phyloP scores from a whole-genome alignment of 2,329 filamentous ascomycete species.

The Coniosporium tulheliwenetii region DNA sequence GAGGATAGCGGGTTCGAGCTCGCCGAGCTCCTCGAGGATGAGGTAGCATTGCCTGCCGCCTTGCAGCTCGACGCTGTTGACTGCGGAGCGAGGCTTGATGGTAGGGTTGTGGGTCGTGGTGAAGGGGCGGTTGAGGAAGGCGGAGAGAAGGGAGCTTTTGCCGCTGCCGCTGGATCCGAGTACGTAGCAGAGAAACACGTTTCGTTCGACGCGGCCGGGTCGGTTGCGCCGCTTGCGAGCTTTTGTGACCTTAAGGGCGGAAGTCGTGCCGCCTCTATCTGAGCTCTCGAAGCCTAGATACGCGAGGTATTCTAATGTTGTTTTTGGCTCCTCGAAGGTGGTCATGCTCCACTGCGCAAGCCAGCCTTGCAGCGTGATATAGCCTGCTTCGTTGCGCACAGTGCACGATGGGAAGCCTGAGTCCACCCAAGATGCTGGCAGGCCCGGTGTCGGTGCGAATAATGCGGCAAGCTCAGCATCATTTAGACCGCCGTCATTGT shows the following conservation, averaged over 20 bases:
- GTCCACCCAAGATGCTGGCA: constrained; percentile 76
- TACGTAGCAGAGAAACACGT: constrained; percentile 88
- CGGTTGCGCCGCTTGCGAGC: constrained; percentile 70
- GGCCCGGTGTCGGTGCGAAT: constrained; percentile 83
- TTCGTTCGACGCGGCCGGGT: constrained; percentile 76
- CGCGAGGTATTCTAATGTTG: constrained; percentile 86
- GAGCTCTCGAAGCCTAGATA: constrained; percentile 86
- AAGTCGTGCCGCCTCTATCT: constrained; percentile 57
- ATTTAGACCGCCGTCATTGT: constrained; percentile 90
- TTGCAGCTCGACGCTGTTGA: constrained; percentile 91
- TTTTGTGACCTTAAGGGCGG: constrained; percentile 85
- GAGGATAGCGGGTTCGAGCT: constrained; percentile 85
- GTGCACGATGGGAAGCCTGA: constrained; percentile 85
- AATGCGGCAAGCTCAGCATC: constrained; percentile 70
- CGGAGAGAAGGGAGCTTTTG: constrained; percentile 80
- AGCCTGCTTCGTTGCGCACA: constrained; percentile 83
- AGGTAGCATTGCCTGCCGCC: constrained; percentile 95
- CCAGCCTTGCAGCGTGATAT: constrained; percentile 95
- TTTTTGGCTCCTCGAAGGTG: constrained; percentile 89
- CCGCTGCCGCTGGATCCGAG: constrained; percentile 73
- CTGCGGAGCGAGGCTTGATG: constrained; percentile 82
- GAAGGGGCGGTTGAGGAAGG: constrained; percentile 82
- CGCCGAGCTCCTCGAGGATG: constrained; percentile 86
- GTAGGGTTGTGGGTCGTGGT: constrained; percentile 75
- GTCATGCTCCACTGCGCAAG: constrained; percentile 99